Conservation (phyloP, 805 yeast species). For the Zygosaccharomyces pseudorouxii region DNA sequence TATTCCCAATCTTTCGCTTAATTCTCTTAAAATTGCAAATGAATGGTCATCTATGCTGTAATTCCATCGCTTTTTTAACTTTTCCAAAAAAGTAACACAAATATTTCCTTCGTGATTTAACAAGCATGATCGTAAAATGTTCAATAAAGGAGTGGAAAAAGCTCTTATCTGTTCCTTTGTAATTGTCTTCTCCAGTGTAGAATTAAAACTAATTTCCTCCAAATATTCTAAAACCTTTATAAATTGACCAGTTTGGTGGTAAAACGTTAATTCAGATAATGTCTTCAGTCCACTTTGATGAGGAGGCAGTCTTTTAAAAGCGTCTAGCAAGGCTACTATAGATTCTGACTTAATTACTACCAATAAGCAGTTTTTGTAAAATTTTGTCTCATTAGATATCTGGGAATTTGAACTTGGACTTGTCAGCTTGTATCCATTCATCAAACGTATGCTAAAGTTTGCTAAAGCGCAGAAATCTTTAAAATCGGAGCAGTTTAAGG, state of each 20-base stretch:
- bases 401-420: conserved; percentile 7
- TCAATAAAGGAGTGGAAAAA: conserved; percentile 9
- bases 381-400: conserved; percentile 9
- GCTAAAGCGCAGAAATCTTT: conserved; percentile 17
- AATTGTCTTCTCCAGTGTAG: not conserved
- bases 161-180: conserved; percentile 4
- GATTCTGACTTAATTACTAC: conserved; percentile 21
- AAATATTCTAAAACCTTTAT: conserved; percentile 15
- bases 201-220: not conserved
- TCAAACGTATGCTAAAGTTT: conserved; percentile 19
- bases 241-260: conserved; percentile 22
- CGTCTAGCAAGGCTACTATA: conserved; percentile 6
- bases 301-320: conserved; percentile 5
- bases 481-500: conserved; percentile 8
- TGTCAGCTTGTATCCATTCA: conserved; percentile 12
- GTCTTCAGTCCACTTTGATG: conserved; percentile 2
- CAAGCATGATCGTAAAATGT: conserved; percentile 9
- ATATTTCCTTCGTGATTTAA: conserved; percentile 6
- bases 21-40: conserved; percentile 7
- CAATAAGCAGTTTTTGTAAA: conserved; percentile 17
- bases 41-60: conserved; percentile 16
- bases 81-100: conserved; percentile 5
- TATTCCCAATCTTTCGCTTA: conserved; percentile 18
- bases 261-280: conserved; percentile 19
- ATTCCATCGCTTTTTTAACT: conserved; percentile 9